Conservation (phyloP, 1,284 basidiomycete species). For the Tausonia pullulans region DNA sequence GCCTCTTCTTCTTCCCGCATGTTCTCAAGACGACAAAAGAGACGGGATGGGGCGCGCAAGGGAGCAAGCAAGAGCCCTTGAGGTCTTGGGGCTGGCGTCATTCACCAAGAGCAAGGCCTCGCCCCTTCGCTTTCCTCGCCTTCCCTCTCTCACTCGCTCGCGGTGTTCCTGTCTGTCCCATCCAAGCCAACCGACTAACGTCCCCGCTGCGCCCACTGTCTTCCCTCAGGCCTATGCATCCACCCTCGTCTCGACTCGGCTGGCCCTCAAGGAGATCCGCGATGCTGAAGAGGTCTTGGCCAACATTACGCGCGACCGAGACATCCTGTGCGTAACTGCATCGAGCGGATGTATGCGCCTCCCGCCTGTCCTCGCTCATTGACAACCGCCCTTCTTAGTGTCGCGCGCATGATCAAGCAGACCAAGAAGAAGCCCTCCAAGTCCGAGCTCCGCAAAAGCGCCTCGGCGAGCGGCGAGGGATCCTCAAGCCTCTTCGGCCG, state of each 20-base stretch:
- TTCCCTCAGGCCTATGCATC: slow-evolving; percentile 10
- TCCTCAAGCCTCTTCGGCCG: neutral
- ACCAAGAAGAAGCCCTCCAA: slow-evolving; percentile 18
- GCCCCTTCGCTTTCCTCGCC: neutral
- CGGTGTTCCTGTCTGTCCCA: neutral
- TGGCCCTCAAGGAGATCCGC: slow-evolving; percentile 16
- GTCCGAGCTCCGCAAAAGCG: slow-evolving; percentile 3
- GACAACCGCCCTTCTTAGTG: neutral
- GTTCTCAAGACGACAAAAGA: neutral
- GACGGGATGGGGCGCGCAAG: neutral
- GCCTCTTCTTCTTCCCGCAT: too few species aligned
- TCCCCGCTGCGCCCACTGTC: neutral
- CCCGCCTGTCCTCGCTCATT: neutral
- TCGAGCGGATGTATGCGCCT: too few species aligned
- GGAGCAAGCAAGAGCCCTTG: neutral
- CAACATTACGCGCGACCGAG: slow-evolving; percentile 14
- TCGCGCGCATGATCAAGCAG: slow-evolving; percentile 17
- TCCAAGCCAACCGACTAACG: neutral
- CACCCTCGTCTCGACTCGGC: slow-evolving; percentile 4
- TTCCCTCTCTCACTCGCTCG: neutral
- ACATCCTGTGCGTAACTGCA: slow-evolving; percentile 13
- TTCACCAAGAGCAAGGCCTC: too few species aligned
- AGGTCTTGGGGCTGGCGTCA: too few species aligned
- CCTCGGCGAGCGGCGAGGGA: neutral
- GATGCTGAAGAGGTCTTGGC: slow-evolving; percentile 15